Evolutionary conservation across 306 rosid genomes (phyloP), one percentile per base, ranked within the genome.

Genomic region (Pyrus communis): DNA sequence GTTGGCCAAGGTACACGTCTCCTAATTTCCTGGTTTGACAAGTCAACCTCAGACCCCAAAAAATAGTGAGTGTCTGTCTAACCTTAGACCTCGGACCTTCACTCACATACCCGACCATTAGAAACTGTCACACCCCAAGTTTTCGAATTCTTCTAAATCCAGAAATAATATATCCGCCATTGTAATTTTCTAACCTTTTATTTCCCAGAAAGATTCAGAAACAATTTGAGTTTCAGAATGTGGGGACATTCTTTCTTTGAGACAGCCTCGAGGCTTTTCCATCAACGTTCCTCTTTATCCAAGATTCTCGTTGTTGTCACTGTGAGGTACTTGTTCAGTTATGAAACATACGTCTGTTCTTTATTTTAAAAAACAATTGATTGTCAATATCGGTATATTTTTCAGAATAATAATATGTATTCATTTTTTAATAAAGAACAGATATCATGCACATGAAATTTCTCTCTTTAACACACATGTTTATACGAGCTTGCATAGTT

Each of bases 221-320:
- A 30, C 18, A 38, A 49, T 4, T 61, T 8, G 9, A 30, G 49
- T 65, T 27, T 73, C 45, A 73, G 23, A 73, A 88, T 93, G 98
- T 43, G 81, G 15, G 82, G 77, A 28, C 71, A 75, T 75, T 31
- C 87, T 61, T 77, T 88, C 85, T 88, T 57, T 63, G 35, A 83
- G 21, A 93, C 80, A 76, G 74, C 89, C 74, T 89, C 90, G 7
- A 68, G 64, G 78, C 43, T 83, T 49, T 79, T 86, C 79, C 80
- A 60, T 76, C 84, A 86, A 10, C 60, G 75, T 5, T 84, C 76
- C 4, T 84, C 89, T 13, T 78, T 81, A 49, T 66, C 83, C 11
- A 90, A 85, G 75, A 46, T 93, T 66, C 76, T 90, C 1, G 62
- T 89, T 25, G 75, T 90, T 67, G 79, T 87, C 86, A 73, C 91